These are phyloP conservation scores for Fagus crenata DNA, from an alignment of 306 rosid genomes.

Conservation along the genomic window DNA sequence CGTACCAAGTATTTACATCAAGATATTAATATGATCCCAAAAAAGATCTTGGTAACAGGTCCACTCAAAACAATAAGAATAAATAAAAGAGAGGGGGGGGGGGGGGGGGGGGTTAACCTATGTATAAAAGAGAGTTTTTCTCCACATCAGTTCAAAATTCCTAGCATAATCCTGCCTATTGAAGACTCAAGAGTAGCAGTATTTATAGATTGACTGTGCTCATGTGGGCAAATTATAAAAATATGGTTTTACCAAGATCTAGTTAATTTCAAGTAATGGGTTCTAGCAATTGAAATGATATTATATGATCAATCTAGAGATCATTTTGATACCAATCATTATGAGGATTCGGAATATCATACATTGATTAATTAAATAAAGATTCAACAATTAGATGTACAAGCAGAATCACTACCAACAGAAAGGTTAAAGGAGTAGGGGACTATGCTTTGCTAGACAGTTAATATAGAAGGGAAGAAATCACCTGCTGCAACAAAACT, in stretches of 20 bases:
- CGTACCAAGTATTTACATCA: neutral
- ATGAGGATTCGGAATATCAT: neutral
- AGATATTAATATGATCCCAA: neutral
- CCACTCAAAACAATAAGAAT: neutral
- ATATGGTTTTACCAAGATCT: neutral
- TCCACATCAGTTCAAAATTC: neutral
- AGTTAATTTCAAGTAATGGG: too few relatives aligned
- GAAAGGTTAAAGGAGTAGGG: slow-evolving; percentile 1
- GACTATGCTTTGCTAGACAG: slow-evolving; percentile 23
- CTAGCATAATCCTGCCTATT: neutral
- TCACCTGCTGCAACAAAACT: slow-evolving; percentile 49
- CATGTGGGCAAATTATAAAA: neutral
- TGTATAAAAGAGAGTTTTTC: neutral
- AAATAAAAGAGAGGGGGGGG: neutral
- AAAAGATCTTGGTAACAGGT: neutral
- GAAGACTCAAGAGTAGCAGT: neutral
- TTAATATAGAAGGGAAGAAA: slow-evolving; percentile 16
- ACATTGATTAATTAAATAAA: neutral
- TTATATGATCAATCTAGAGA: neutral
- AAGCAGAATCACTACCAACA: slow-evolving; percentile 13
- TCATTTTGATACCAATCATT: neutral
- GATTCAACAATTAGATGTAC: neutral
- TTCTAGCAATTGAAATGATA: neutral
- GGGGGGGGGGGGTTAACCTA: neutral
- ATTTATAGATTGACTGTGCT: neutral